Conservation (phyloP, 495 filamentous ascomycete species). For the Neurospora pannonica region DNA sequence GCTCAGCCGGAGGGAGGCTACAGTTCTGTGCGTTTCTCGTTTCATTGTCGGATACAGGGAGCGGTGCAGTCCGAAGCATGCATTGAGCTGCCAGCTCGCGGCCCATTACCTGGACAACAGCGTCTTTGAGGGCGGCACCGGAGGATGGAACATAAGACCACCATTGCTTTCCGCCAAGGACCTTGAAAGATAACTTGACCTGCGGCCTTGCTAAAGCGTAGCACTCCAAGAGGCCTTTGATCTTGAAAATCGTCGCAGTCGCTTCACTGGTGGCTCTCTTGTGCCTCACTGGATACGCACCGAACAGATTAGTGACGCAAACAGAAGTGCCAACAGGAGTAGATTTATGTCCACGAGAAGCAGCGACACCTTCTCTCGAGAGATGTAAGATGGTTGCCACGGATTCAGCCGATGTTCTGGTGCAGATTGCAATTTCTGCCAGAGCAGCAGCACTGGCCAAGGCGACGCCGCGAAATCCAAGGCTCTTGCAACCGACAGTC, state of each 20-base stretch:
- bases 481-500: slow-evolving; percentile 50
- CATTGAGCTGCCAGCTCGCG: slow-evolving; percentile 49
- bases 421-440: slow-evolving; percentile 56
- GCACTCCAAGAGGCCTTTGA: slow-evolving; percentile 59
- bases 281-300: slow-evolving; percentile 62
- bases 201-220: slow-evolving; percentile 67
- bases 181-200: slow-evolving; percentile 55
- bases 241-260: slow-evolving; percentile 48
- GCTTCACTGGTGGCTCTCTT: slow-evolving; percentile 55
- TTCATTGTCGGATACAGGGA: neutral
- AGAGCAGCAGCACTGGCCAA: slow-evolving; percentile 69
- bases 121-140: slow-evolving; percentile 49
- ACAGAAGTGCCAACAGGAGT: slow-evolving; percentile 77
- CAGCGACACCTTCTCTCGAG: slow-evolving; percentile 27
- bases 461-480: slow-evolving; percentile 87
- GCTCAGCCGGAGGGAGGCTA: neutral
- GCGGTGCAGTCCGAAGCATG: slow-evolving; percentile 16
- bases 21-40: neutral
- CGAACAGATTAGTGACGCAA: slow-evolving; percentile 56
- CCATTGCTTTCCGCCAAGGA: slow-evolving; percentile 55
- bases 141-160: slow-evolving; percentile 63
- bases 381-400: slow-evolving; percentile 42
- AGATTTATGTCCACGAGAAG: slow-evolving; percentile 37
- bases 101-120: slow-evolving; percentile 62
- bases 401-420: slow-evolving; percentile 59